A percentile compares a stretch with the other conserved stretches of the same genome.
Evolutionary conservation across 345 rosid species (phyloP).

Genomic region (Lagerstroemia speciosa): DNA sequence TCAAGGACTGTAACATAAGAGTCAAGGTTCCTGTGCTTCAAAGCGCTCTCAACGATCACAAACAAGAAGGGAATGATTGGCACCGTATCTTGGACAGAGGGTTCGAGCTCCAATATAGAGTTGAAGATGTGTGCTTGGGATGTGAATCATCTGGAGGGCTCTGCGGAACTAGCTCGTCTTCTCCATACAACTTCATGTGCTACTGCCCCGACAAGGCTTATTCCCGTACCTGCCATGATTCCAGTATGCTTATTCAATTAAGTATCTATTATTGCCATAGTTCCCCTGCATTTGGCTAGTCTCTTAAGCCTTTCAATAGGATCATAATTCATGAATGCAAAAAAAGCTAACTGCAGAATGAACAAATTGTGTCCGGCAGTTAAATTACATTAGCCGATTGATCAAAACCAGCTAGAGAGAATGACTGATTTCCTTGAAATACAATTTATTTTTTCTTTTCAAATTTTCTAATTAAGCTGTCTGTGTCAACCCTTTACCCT

Average conservation of each 20-base stretch:
- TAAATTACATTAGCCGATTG: too few relatives aligned
- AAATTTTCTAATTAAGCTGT: too few relatives aligned
- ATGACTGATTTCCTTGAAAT: too few relatives aligned
- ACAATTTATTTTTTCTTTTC: too few relatives aligned
- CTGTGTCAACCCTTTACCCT: too few relatives aligned
- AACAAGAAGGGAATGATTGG: not conserved
- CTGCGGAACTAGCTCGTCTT: constrained; percentile 29
- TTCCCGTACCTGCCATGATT: not conserved
- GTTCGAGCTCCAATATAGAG: constrained; percentile 11
- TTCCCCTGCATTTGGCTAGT: not conserved
- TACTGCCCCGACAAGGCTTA: constrained; percentile 18
- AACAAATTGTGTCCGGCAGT: too few relatives aligned
- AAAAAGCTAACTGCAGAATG: too few relatives aligned
- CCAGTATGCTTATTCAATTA: not conserved
- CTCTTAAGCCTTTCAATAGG: not conserved
- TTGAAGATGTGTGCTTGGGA: not conserved
- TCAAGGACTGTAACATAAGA: not conserved
- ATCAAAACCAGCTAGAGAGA: too few relatives aligned
- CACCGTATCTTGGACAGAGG: constrained; percentile 6
- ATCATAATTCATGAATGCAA: not conserved
- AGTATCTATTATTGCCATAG: not conserved
- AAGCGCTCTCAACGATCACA: not conserved
- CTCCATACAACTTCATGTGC: constrained; percentile 20
- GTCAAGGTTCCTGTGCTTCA: constrained; percentile 13
- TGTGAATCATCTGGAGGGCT: constrained; percentile 28